Evolutionary conservation across 73 alveolate species (phyloP), one percentile per base, ranked within the genome.

Genomic region (Paramecium sexaurelia): DNA sequence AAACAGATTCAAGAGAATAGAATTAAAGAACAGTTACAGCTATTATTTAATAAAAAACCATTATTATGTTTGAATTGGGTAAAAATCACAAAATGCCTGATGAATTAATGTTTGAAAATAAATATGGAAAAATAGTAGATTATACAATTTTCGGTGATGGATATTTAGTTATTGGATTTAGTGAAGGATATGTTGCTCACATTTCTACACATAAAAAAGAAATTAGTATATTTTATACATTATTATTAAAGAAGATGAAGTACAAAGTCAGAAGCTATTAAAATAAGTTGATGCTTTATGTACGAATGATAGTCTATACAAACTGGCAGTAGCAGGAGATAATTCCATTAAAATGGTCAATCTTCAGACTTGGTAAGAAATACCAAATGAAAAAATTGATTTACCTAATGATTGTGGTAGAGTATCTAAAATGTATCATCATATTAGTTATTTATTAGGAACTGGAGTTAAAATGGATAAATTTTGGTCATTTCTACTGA

Each of bases 401-500:
- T 85, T 93, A 8, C 92, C 96, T 1, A 27, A 32, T 32, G 93
- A 69, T 27, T 78, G 69, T 22, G 92, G 92, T 17, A 57, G 73
- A 26, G 94, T 88, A 15, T 36, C 88, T 7, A 92, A 82, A 37
- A 40, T 66, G 92, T 37, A 68, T 5, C 6, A 7, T 7, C 9
- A 19, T 57, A n/a, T 45, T 45, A 6, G n/a, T n/a, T 11, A 20
- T 3, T 9, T 7, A 10, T 85, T 47, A 0, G 88, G 92, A 90
- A 84, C 56, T 99, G 99, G 99, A 92, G 99, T 22, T 93, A 93
- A 56, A 98, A 97, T 85, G 99, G 99, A 8, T 97, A 97, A 92
- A 95, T 97, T 33, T 69, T 98, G 68, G 92, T 98, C 13, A 96
- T 96, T 17, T 92, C 98, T 3, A 98, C 99, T 7, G 92, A 92